Base-by-base conservation (phyloP, 768 basidiomycete species). In the Xerocomellus dryophilus region DNA sequence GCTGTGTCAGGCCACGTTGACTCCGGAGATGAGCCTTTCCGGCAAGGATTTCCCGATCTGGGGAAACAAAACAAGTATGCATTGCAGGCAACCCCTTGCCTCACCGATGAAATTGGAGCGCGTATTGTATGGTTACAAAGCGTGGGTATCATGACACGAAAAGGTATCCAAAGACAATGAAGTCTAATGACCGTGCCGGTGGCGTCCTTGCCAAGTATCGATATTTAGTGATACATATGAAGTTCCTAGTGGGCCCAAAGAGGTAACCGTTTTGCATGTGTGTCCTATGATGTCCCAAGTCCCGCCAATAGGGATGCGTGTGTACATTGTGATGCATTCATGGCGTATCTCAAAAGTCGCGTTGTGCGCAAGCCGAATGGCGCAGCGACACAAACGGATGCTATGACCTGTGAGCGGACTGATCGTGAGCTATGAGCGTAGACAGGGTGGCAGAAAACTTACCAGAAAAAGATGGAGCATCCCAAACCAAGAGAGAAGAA, bases 241-340 rank as follows among this genome's bases (percentile, higher is more conserved):
- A 38, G 39, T 59, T 46, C 43, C 55, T 54, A 39, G 21, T 39
- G 23, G n/a, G n/a, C 53, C 59, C 52, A 44, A 38, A 38, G 31
- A 15, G 9, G 49, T 43, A 43, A 20, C 32, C 27, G 41, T 34
- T 12, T 25, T 25, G 21, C 39, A 62, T 47, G 46, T 18, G 35
- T 29, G 27, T 29, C 27, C 27, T 3, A 29, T 25, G 25, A 25
- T 25, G n/a, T 47, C 45, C 52, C 32, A 7, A 47, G 58, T 66
- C 53, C 61, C 11, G 61, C 64, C 61, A 32, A 53, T 29, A 35
- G 31, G 27, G 51, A 66, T 64, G 64, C 64, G n/a, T 54, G 61
- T 50, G 45, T 65, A 66, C 65, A 66, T 66, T 67, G 65, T 62
- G 14, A 51, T 49, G 61, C 65, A 64, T 51, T 50, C 55, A 43